Percentiles rank a stretch among this genome's conserved stretches.
phyloP scores from a whole-genome alignment of 495 filamentous ascomycete species.

The Aspergillus kassunensis region DNA sequence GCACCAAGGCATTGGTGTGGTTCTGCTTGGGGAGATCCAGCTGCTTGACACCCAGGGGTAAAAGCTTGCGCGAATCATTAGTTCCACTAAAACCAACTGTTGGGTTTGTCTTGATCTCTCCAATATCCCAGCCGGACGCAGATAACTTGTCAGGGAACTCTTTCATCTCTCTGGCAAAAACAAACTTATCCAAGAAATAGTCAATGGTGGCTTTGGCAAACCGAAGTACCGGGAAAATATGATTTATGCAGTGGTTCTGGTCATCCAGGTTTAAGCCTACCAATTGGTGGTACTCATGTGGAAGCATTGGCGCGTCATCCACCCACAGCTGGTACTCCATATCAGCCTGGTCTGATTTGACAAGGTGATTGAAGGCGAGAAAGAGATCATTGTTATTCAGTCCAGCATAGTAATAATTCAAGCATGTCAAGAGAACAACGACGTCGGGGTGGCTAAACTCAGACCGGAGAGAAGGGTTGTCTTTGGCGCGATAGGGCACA shows the following conservation, averaged over 20 bases:
- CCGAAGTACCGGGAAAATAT: constrained; percentile 50
- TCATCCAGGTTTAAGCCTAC: constrained; percentile 59
- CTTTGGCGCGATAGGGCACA: constrained; percentile 67
- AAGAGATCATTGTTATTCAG: constrained; percentile 49
- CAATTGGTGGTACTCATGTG: constrained; percentile 39
- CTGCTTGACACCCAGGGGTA: constrained; percentile 56
- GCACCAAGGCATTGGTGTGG: constrained; percentile 62
- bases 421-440: constrained; percentile 58
- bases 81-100: constrained; percentile 71
- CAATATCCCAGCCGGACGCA: constrained; percentile 66
- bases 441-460: constrained; percentile 75
- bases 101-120: constrained; percentile 12
- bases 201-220: constrained; percentile 50
- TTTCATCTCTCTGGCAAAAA: constrained; percentile 61
- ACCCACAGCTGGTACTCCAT: constrained; percentile 55
- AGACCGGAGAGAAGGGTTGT: constrained; percentile 55
- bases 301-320: constrained; percentile 29
- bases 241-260: constrained; percentile 23
- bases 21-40: constrained; percentile 50
- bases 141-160: constrained; percentile 61
- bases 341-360: constrained; percentile 53
- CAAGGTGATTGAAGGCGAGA: constrained; percentile 43
- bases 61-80: constrained; percentile 55
- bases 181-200: constrained; percentile 54
- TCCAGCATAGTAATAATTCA: constrained; percentile 66